Conservation (phyloP, 139 green algal genomes). For the Picochlorum sp. region DNA sequence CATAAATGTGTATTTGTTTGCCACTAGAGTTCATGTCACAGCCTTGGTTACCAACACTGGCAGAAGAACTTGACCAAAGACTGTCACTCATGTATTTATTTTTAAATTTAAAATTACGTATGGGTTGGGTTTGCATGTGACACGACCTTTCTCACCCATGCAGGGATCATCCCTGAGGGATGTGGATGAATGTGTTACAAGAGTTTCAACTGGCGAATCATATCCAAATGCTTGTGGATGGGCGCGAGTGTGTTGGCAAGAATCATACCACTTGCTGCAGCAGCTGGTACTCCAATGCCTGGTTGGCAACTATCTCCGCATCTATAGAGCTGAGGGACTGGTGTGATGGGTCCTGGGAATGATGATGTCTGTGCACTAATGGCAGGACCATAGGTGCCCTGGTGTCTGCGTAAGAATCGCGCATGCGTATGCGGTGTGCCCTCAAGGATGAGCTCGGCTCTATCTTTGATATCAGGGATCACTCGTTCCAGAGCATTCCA, state of each 20-base stretch:
- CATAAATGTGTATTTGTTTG: too few relatives aligned
- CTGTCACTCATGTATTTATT: too few relatives aligned
- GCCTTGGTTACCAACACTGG: too few relatives aligned
- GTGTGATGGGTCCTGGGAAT: constrained; percentile 67
- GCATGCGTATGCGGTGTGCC: constrained; percentile 86
- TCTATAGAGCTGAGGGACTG: constrained; percentile 56
- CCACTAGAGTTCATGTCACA: too few relatives aligned
- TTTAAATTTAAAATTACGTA: too few relatives aligned
- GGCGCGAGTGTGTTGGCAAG: constrained; percentile 63
- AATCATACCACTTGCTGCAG: constrained; percentile 69
- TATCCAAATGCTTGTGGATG: constrained; percentile 53
- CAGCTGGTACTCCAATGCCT: constrained; percentile 86
- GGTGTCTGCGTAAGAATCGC: constrained; percentile 70
- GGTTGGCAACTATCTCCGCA: constrained; percentile 75
- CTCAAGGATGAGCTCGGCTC: constrained; percentile 55
- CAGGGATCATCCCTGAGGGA: too few relatives aligned
- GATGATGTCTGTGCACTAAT: constrained; percentile 18
- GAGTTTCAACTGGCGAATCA: constrained; percentile 48
- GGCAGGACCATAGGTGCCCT: constrained; percentile 76
- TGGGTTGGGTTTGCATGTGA: too few relatives aligned
- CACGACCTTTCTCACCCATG: too few relatives aligned
- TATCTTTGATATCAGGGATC: constrained; percentile 66
- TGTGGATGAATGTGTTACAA: too few relatives aligned
- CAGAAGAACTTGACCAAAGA: too few relatives aligned
- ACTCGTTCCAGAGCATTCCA: constrained; percentile 77